Conservation (phyloP, 2,329 filamentous ascomycete species). For the Trichophyton verrucosum region DNA sequence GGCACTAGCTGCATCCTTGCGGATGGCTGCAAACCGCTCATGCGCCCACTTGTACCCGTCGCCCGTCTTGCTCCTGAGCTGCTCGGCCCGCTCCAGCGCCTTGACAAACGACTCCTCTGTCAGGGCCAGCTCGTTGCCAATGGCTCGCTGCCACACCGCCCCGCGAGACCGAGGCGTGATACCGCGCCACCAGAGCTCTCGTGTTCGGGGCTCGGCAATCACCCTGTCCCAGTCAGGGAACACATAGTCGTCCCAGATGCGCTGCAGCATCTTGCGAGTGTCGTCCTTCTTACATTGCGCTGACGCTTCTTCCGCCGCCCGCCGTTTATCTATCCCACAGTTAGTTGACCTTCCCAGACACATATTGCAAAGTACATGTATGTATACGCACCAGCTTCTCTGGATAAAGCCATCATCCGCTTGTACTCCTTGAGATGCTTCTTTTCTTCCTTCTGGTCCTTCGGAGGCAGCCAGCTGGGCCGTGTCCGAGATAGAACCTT, state of each 20-base stretch:
- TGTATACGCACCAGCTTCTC: constrained; percentile 41
- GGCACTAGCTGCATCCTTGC: constrained; percentile 40
- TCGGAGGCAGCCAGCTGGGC: constrained; percentile 56
- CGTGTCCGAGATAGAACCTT: constrained; percentile 52
- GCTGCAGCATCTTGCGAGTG: constrained; percentile 41
- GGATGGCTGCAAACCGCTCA: constrained; percentile 44
- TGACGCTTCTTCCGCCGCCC: constrained; percentile 36
- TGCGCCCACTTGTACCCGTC: constrained; percentile 32
- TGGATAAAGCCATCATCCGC: constrained; percentile 51
- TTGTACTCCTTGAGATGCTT: constrained; percentile 66
- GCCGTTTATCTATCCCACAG: constrained; percentile 35
- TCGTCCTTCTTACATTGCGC: constrained; percentile 39
- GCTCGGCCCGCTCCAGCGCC: constrained; percentile 44
- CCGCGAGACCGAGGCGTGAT: constrained; percentile 46
- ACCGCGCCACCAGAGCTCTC: constrained; percentile 54
- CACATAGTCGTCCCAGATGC: constrained; percentile 51
- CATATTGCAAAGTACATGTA: not conserved
- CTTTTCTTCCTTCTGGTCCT: constrained; percentile 77
- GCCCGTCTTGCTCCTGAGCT: constrained; percentile 33
- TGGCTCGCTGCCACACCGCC: constrained; percentile 46
- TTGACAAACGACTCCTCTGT: constrained; percentile 44
- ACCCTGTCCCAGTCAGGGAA: constrained; percentile 47
- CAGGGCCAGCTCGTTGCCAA: constrained; percentile 50
- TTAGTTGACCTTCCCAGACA: constrained; percentile 7
- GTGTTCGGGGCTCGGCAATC: constrained; percentile 42